A percentile compares a stretch with the other conserved stretches of the same genome.
These are phyloP conservation scores for Penicillium sp. DNA, from an alignment of 2,329 filamentous ascomycete species.

Conservation along the genomic window DNA sequence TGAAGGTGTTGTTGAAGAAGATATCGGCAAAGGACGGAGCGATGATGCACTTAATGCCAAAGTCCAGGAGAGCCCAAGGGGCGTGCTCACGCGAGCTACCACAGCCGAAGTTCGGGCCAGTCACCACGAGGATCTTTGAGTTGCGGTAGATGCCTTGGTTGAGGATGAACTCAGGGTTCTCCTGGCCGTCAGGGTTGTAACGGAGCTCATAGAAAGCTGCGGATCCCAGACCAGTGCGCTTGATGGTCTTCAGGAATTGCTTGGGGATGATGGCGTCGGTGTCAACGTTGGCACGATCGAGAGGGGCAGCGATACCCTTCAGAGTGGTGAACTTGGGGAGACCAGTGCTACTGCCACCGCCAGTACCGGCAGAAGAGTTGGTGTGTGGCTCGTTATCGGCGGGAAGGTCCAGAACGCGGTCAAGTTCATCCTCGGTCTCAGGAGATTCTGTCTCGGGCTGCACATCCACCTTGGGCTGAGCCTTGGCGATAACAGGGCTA, in stretches of 20 bases:
- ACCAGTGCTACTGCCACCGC: slow-evolving; percentile 48
- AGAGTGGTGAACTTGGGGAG: slow-evolving; percentile 78
- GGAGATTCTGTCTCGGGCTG: slow-evolving; percentile 55
- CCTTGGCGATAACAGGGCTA: slow-evolving; percentile 43
- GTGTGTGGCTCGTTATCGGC: slow-evolving; percentile 61
- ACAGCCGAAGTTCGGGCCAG: slow-evolving; percentile 91
- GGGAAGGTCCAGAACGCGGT: slow-evolving; percentile 56
- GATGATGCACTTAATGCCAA: slow-evolving; percentile 90
- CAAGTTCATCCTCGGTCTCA: slow-evolving; percentile 57
- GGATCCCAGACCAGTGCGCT: slow-evolving; percentile 83
- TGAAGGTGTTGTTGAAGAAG: slow-evolving; percentile 99
- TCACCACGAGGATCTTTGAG: slow-evolving; percentile 84
- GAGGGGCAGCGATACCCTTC: slow-evolving; percentile 78
- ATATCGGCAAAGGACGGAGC: slow-evolving; percentile 86
- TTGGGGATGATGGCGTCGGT: slow-evolving; percentile 99
- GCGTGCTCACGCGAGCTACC: slow-evolving; percentile 90
- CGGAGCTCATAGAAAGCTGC: slow-evolving; percentile 84
- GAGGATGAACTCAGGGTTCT: slow-evolving; percentile 77
- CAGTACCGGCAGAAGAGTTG: slow-evolving; percentile 46
- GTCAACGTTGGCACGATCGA: slow-evolving; percentile 87
- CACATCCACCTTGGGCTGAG: slow-evolving; percentile 55
- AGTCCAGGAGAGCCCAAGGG: slow-evolving; percentile 93
- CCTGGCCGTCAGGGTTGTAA: slow-evolving; percentile 67
- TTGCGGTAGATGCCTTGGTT: slow-evolving; percentile 82
- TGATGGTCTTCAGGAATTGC: slow-evolving; percentile 98